These are phyloP conservation scores for Linnemannia elongata DNA, from an alignment of 192 early-diverging fungal species.

Conservation along the genomic window DNA sequence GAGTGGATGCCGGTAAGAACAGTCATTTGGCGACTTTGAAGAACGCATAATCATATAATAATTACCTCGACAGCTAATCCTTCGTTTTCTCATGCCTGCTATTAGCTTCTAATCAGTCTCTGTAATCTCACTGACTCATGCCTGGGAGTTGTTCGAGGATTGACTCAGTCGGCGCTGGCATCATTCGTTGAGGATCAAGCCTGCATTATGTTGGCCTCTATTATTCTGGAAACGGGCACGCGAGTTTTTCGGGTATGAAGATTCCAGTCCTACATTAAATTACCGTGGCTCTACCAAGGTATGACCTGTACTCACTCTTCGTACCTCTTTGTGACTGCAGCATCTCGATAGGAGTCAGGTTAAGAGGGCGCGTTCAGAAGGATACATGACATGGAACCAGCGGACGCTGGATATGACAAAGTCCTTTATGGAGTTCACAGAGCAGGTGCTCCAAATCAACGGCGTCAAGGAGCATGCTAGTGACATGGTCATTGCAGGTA, in stretches of 20 bases:
- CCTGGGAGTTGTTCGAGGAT: conserved; percentile 7
- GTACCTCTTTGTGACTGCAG: neutral
- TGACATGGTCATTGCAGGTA: conserved; percentile 24
- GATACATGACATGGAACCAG: conserved; percentile 35
- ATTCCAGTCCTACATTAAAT: neutral
- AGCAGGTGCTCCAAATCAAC: conserved; percentile 13
- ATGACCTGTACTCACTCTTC: neutral
- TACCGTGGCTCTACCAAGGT: too few relatives aligned
- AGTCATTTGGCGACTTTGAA: neutral
- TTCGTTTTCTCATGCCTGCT: neutral
- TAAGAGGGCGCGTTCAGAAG: conserved; percentile 25
- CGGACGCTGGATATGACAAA: conserved; percentile 23
- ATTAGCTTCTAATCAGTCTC: conserved; percentile 29
- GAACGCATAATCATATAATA: neutral
- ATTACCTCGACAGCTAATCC: neutral
- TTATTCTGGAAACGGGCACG: conserved; percentile 27
- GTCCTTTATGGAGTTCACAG: conserved; percentile 24
- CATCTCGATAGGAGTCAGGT: conserved; percentile 37
- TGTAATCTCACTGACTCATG: conserved; percentile 26
- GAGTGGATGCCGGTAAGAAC: conserved; percentile 40
- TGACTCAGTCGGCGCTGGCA: neutral
- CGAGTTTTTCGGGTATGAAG: conserved; percentile 25
- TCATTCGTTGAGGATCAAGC: conserved; percentile 5
- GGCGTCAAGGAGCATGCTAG: conserved; percentile 17
- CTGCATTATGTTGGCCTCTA: conserved; percentile 20